Conservation (phyloP, 169 alveolate species). For the Eimeria acervulina region DNA sequence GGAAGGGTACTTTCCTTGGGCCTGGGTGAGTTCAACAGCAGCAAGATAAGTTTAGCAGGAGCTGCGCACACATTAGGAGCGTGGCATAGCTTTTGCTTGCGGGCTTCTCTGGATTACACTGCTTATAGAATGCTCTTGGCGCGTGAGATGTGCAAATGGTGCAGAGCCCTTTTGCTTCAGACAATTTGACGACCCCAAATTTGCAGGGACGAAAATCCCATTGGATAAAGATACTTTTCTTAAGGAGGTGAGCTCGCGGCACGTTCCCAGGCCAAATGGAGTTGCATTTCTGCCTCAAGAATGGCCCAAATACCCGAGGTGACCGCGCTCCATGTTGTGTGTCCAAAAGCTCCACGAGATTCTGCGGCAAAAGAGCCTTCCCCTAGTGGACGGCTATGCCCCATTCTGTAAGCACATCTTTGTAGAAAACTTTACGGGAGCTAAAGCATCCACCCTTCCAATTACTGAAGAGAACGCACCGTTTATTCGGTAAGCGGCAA, state of each 20-base stretch:
- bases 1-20: slow-evolving; percentile 1
- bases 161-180: slow-evolving; percentile 79
- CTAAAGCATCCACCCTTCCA: slow-evolving; percentile 91
- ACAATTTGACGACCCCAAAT: slow-evolving; percentile 78
- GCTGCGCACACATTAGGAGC: not conserved
- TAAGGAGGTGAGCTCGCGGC: slow-evolving; percentile 50
- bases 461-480: slow-evolving; percentile 95
- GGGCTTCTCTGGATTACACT: not conserved
- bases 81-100: not conserved
- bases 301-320: not conserved
- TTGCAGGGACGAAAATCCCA: slow-evolving; percentile 69
- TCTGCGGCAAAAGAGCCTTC: slow-evolving; percentile 81
- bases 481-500: slow-evolving; percentile 86
- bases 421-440: slow-evolving; percentile 97
- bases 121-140: not conserved
- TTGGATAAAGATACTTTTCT: slow-evolving; percentile 52
- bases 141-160: not conserved
- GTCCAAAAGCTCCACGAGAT: slow-evolving; percentile 81
- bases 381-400: slow-evolving; percentile 97
- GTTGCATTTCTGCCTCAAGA: not conserved
- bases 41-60: not conserved
- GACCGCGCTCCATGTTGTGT: not conserved
- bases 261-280: not conserved
- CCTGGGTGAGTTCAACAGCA: slow-evolving; percentile 27
- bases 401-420: slow-evolving; percentile 99